Conservation (phyloP, 805 yeast species). For the Metschnikowia cerradonensis region DNA sequence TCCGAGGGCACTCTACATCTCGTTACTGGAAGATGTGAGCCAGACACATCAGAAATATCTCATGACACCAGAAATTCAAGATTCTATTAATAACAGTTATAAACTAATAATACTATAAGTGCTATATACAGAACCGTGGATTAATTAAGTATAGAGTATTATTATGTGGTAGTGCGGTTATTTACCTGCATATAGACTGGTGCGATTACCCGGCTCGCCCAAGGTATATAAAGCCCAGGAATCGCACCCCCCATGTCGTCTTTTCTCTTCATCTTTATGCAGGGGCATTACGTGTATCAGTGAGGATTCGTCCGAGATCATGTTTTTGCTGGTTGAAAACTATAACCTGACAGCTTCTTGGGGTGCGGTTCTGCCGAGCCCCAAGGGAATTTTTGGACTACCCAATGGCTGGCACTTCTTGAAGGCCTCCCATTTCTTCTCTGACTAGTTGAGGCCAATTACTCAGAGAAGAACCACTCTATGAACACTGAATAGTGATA, state of each 20-base stretch:
- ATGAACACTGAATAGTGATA: too few relatives aligned
- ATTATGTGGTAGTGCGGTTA: background rate
- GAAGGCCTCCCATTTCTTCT: constrained; percentile 25
- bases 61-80: too few relatives aligned
- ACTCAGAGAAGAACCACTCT: constrained; percentile 6
- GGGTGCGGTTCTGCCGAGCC: constrained; percentile 40
- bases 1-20: background rate
- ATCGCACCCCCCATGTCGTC: constrained; percentile 6
- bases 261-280: constrained; percentile 85
- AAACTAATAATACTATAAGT: too few relatives aligned
- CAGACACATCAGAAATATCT: too few relatives aligned
- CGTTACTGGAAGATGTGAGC: too few relatives aligned
- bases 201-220: constrained; percentile 14
- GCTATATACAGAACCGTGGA: too few relatives aligned
- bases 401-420: constrained; percentile 25
- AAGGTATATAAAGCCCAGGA: constrained; percentile 7
- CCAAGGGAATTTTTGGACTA: constrained; percentile 76
- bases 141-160: too few relatives aligned
- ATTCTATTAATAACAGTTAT: too few relatives aligned
- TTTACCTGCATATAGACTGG: background rate
- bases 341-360: constrained; percentile 90
- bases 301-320: constrained; percentile 99
- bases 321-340: constrained; percentile 99
- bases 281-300: constrained; percentile 99
- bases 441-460: constrained; percentile 26